These are phyloP conservation scores for Ophiocordyceps polyrhachis-furcata DNA, from an alignment of 2,329 filamentous ascomycete species.

Conservation along the genomic window DNA sequence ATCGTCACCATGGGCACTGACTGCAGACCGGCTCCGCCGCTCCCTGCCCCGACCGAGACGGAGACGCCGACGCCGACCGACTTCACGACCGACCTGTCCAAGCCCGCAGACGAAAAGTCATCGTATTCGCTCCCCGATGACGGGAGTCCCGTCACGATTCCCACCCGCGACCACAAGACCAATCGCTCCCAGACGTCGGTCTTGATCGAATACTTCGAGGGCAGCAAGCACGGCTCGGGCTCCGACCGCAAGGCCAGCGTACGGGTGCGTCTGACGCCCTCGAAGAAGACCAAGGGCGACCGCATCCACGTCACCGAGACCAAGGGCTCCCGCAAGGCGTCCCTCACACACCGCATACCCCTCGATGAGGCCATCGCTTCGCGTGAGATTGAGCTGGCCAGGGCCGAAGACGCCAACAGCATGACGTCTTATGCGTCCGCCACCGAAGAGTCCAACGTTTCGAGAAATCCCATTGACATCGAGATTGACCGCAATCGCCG, in stretches of 20 bases:
- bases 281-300: slow-evolving; percentile 48
- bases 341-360: slow-evolving; percentile 34
- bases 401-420: slow-evolving; percentile 44
- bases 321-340: slow-evolving; percentile 52
- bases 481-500: slow-evolving; percentile 53
- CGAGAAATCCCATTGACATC: slow-evolving; percentile 65
- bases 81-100: slow-evolving; percentile 45
- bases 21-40: slow-evolving; percentile 40
- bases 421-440: slow-evolving; percentile 59
- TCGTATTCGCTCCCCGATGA: slow-evolving; percentile 69
- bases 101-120: slow-evolving; percentile 49
- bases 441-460: slow-evolving; percentile 63
- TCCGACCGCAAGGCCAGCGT: slow-evolving; percentile 65
- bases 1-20: slow-evolving; percentile 34
- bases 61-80: slow-evolving; percentile 45
- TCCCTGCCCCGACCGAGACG: slow-evolving; percentile 65
- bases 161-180: slow-evolving; percentile 45
- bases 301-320: slow-evolving; percentile 78
- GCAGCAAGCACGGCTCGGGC: slow-evolving; percentile 41
- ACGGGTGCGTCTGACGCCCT: slow-evolving; percentile 60
- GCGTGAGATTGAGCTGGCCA: slow-evolving; percentile 22
- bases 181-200: slow-evolving; percentile 70
- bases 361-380: slow-evolving; percentile 20
- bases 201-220: slow-evolving; percentile 90
- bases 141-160: slow-evolving; percentile 82